Percentiles rank a stretch among this genome's conserved stretches.
These are phyloP conservation scores for Xylariomycetidae sp. DNA, from an alignment of 2,329 filamentous ascomycete species.

Conservation along the genomic window DNA sequence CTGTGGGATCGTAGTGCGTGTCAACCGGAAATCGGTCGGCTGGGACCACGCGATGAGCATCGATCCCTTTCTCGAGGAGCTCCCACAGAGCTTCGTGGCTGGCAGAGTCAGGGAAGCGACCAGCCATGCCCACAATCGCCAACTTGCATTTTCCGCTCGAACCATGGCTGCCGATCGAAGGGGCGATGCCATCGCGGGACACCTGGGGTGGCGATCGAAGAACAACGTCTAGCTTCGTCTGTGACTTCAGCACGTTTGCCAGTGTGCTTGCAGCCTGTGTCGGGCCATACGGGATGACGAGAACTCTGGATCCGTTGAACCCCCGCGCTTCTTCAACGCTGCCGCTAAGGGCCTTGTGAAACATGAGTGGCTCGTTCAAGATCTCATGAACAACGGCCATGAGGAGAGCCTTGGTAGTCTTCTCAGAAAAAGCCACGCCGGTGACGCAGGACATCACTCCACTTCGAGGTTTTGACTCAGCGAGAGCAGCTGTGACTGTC, in stretches of 20 bases:
- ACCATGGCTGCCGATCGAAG: constrained; percentile 41
- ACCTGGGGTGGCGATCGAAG: constrained; percentile 32
- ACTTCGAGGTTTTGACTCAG: constrained; percentile 37
- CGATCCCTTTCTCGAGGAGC: constrained; percentile 65
- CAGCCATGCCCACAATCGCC: constrained; percentile 79
- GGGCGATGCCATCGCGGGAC: constrained; percentile 26
- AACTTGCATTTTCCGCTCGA: constrained; percentile 56
- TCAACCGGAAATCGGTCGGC: constrained; percentile 68
- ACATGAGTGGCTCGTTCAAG: constrained; percentile 42
- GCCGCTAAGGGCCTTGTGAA: constrained; percentile 41
- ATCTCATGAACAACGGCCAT: constrained; percentile 41
- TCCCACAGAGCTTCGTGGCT: constrained; percentile 70
- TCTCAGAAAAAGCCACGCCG: constrained; percentile 35
- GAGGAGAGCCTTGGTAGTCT: constrained; percentile 36
- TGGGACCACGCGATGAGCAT: constrained; percentile 64
- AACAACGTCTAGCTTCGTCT: constrained; percentile 37
- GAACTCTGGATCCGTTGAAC: constrained; percentile 33
- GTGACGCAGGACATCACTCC: constrained; percentile 46
- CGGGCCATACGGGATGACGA: constrained; percentile 45
- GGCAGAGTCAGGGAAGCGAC: constrained; percentile 68
- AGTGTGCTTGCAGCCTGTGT: constrained; percentile 43
- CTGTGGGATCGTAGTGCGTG: constrained; percentile 64
- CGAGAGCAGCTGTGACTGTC: constrained; percentile 32
- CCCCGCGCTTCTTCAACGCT: constrained; percentile 37
- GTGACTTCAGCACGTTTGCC: constrained; percentile 33